phyloP scores from a whole-genome alignment of 495 filamentous ascomycete genomes.

The Corynascus novoguineensis region DNA sequence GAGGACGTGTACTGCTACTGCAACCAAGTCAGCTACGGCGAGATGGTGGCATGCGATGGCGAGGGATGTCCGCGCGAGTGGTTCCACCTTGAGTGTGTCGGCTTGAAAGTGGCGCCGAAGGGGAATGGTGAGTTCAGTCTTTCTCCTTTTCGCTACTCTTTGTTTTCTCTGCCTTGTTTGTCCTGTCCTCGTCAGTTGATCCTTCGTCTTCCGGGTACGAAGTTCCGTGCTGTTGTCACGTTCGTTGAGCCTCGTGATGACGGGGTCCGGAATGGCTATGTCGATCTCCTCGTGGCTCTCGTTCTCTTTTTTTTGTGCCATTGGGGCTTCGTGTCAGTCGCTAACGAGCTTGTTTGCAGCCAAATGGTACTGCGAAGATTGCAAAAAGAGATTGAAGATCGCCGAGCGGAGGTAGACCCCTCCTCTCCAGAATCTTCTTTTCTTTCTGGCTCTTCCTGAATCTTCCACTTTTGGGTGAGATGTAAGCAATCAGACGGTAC shows the following conservation, averaged over 20 bases:
- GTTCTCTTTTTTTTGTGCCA: not conserved
- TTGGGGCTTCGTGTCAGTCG: not conserved
- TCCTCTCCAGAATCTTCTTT: not conserved
- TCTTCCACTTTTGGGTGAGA: too few relatives aligned
- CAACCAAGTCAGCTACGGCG: constrained; percentile 85
- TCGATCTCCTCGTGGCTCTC: not conserved
- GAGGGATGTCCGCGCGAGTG: constrained; percentile 83
- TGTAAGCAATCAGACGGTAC: too few relatives aligned
- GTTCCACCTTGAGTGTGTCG: constrained; percentile 94
- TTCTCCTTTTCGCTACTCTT: constrained; percentile 8
- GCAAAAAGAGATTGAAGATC: constrained; percentile 63
- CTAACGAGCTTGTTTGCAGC: constrained; percentile 39
- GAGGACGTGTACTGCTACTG: constrained; percentile 73
- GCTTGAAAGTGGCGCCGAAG: constrained; percentile 76
- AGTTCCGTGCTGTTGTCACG: too few relatives aligned
- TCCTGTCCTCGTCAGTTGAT: not conserved
- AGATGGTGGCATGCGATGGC: constrained; percentile 97
- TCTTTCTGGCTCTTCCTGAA: not conserved
- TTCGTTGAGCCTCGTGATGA: too few relatives aligned
- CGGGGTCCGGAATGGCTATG: too few relatives aligned
- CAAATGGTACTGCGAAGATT: constrained; percentile 90
- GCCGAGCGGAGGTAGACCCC: constrained; percentile 31
- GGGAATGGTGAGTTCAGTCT: constrained; percentile 76
- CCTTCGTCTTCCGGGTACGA: not conserved
- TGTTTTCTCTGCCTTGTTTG: not conserved